A percentile compares a stretch with the other conserved stretches of the same genome.
phyloP scores from a whole-genome alignment of 2,329 filamentous ascomycete species.

The Sodiomyces alkalinus region DNA sequence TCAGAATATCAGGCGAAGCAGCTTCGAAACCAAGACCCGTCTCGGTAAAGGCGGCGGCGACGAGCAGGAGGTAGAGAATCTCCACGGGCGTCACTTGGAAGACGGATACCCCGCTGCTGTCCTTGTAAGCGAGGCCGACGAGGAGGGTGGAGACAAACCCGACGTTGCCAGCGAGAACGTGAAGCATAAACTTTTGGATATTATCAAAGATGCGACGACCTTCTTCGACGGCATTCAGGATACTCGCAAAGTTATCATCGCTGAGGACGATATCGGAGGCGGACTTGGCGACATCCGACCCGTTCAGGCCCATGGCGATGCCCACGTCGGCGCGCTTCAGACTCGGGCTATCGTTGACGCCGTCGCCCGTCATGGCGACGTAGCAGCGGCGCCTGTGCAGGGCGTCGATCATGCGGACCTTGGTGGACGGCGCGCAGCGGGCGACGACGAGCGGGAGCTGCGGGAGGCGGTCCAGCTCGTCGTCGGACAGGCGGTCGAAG shows the following conservation, averaged over 20 bases:
- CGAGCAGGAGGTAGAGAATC: slow-evolving; percentile 63
- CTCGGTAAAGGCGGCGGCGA: slow-evolving; percentile 54
- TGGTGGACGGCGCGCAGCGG: slow-evolving; percentile 55
- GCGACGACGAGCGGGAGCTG: slow-evolving; percentile 52
- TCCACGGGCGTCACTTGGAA: slow-evolving; percentile 57
- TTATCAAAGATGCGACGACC: slow-evolving; percentile 55
- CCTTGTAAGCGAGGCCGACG: slow-evolving; percentile 55
- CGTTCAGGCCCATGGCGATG: slow-evolving; percentile 53
- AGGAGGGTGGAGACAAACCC: slow-evolving; percentile 51
- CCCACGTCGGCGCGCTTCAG: slow-evolving; percentile 53
- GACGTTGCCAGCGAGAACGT: slow-evolving; percentile 50
- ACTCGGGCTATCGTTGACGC: slow-evolving; percentile 55
- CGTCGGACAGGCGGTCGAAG: slow-evolving; percentile 47
- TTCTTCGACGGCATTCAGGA: slow-evolving; percentile 38
- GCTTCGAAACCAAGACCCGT: slow-evolving; percentile 59
- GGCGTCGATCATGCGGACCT: slow-evolving; percentile 63
- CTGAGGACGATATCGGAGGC: slow-evolving; percentile 51
- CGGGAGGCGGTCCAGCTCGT: slow-evolving; percentile 45
- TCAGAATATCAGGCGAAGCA: slow-evolving; percentile 51
- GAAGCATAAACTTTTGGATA: slow-evolving; percentile 56
- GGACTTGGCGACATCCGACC: slow-evolving; percentile 55
- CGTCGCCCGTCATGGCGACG: slow-evolving; percentile 56
- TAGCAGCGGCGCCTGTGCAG: slow-evolving; percentile 47
- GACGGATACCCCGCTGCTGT: slow-evolving; percentile 44
- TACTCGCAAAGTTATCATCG: slow-evolving; percentile 47